Conservation (phyloP, 768 basidiomycete species). For the Mrakia blollopis region DNA sequence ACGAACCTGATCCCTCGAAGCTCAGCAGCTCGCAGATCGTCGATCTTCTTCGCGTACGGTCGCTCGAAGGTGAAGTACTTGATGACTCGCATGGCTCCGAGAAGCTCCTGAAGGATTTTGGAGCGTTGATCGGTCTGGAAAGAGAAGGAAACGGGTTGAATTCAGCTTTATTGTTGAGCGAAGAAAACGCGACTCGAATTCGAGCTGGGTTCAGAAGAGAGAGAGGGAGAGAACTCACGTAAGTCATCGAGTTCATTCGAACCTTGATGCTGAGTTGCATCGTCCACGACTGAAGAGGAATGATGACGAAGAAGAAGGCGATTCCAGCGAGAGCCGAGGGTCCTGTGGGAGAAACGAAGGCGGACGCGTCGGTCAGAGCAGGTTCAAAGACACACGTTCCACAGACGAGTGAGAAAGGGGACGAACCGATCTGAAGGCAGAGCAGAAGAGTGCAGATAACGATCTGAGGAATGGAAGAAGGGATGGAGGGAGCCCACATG, state of each 20-base stretch:
- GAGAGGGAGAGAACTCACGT: background rate
- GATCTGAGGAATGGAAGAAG: conserved; percentile 51
- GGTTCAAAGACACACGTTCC: background rate
- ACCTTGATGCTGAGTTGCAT: conserved; percentile 18
- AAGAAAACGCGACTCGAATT: background rate
- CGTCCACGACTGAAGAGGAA: conserved; percentile 53
- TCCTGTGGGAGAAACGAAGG: conserved; percentile 53
- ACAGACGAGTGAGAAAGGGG: conserved; percentile 40
- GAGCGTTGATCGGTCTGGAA: conserved; percentile 71
- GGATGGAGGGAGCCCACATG: conserved; percentile 12
- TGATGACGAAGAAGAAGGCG: conserved; percentile 44
- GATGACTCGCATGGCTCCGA: conserved; percentile 85
- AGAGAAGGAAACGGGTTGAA: conserved; percentile 82
- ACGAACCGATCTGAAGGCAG: conserved; percentile 63
- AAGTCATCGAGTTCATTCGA: conserved; percentile 14
- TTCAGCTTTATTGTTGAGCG: no score
- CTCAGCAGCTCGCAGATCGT: conserved; percentile 55
- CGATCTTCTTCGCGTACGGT: conserved; percentile 71
- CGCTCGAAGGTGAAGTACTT: conserved; percentile 48
- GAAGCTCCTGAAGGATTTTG: conserved; percentile 79
- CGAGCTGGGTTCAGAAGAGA: no score
- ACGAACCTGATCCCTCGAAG: conserved; percentile 45
- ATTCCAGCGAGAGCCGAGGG: conserved; percentile 39
- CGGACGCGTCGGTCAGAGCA: conserved; percentile 40
- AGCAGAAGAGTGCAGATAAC: conserved; percentile 69